phyloP scores from a whole-genome alignment of 768 basidiomycete genomes.

The Hypsizygus marmoreus region DNA sequence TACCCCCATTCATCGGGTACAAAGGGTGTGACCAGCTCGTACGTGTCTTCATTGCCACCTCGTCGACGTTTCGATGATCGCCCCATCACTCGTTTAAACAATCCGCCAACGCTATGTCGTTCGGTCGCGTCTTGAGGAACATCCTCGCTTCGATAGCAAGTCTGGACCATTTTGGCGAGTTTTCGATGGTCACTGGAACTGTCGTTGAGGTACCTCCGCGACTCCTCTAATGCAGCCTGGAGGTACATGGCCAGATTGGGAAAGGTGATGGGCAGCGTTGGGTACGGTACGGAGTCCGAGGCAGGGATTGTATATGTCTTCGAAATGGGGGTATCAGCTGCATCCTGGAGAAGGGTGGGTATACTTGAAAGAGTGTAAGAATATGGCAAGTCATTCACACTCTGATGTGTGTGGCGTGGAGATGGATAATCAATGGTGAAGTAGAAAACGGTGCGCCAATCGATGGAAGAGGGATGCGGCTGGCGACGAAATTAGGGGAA shows the following conservation, averaged over 20 bases:
- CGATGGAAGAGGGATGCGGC: constrained; percentile 58
- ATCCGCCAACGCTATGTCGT: constrained; percentile 47
- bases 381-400: constrained; percentile 70
- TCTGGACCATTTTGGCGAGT: constrained; percentile 69
- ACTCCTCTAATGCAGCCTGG: constrained; percentile 68
- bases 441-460: constrained; percentile 79
- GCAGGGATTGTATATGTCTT: constrained; percentile 75
- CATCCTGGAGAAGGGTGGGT: constrained; percentile 65
- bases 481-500: constrained; percentile 23
- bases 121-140: constrained; percentile 28
- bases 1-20: constrained; percentile 75
- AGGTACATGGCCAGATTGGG: constrained; percentile 78
- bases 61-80: constrained; percentile 46
- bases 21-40: constrained; percentile 82
- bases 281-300: constrained; percentile 59
- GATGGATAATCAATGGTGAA: constrained; percentile 73
- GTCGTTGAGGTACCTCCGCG: constrained; percentile 61
- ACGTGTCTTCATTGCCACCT: constrained; percentile 75
- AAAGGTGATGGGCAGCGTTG: constrained; percentile 72
- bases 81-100: constrained; percentile 66
- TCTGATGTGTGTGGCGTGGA: constrained; percentile 50
- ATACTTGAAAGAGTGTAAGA: constrained; percentile 64
- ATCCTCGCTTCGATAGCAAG: constrained; percentile 58
- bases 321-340: constrained; percentile 60
- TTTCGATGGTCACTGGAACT: constrained; percentile 62